Base-by-base conservation (phyloP, 2,329 filamentous ascomycete species). In the Blastomyces percursus region DNA sequence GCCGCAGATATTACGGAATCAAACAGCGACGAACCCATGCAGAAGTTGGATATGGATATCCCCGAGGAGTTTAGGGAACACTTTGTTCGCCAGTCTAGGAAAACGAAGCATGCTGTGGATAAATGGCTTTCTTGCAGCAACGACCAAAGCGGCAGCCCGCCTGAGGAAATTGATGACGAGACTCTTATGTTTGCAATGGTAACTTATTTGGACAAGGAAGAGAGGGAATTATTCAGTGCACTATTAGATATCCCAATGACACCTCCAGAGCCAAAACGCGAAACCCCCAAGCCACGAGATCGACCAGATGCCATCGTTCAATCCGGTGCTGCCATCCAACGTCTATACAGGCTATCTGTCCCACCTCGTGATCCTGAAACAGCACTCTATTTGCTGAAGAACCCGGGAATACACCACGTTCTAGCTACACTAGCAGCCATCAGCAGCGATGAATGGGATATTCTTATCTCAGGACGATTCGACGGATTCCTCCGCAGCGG, bases 401-500 rank as follows among this genome's bases (percentile, higher is more conserved):
- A 96, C 72, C 86, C 87, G 0, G 80, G 84, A 14, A 84, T 94
- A 58, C 93, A 97, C 73, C 88, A 94, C 70, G 85, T 96, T 40
- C 84, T 97, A 2, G 86, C 90, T 50, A 96, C 93, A 0, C 82
- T 96, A 59, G 87, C 89, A 44, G 90, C 92, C 60, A 94, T 97
- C 68, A 94, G 88, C 71, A 84, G 86, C 56, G 89, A 90, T n/a
- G 93, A 97, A 75, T 97, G 93, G 93, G 93, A 96, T 66, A 96
- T 97, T 62, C 81, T 97, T 14, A 90, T 88, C 4, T 96, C 93
- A 0, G 93, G 93, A 35, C 88, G 93, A 35, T 97, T 97, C 69
- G 92, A 96, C 71, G 93, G 93, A 3, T 97, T 97, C 76, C 81
- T 96, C 24, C 96, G 93, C 85, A 96, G 91, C 54, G 93, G 93